A percentile compares a stretch with the other conserved stretches of the same genome.
These are phyloP conservation scores for Luzula sylvatica DNA, from an alignment of 176 grass and related monocot species.

Conservation along the genomic window DNA sequence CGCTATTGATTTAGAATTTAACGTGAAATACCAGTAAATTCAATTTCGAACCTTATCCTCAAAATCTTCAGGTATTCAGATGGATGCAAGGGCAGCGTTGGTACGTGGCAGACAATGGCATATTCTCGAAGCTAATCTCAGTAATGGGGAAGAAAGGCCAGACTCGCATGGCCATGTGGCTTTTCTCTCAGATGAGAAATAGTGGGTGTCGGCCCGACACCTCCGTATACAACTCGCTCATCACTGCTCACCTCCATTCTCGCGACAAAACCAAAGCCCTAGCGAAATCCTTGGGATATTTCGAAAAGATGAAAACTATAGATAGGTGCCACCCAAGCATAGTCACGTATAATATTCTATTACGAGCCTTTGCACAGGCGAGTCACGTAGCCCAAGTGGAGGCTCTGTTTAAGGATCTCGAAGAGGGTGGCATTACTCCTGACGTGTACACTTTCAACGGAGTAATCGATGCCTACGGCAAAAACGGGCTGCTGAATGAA, in stretches of 20 bases:
- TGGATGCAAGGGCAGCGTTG: conserved; percentile 96
- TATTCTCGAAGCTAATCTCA: conserved; percentile 89
- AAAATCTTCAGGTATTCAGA: conserved; percentile 69
- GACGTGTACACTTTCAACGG: conserved; percentile 82
- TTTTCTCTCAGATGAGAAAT: conserved; percentile 90
- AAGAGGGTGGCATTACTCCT: conserved; percentile 49
- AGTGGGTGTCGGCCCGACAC: conserved; percentile 68
- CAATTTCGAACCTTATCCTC: background rate
- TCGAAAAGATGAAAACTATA: conserved; percentile 90
- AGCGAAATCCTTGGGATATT: conserved; percentile 67
- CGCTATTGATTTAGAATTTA: background rate
- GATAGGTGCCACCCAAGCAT: conserved; percentile 73
- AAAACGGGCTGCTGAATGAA: conserved; percentile 85
- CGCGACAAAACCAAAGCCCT: conserved; percentile 73
- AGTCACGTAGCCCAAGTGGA: conserved; percentile 58
- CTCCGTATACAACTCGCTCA: conserved; percentile 87
- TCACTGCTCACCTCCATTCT: conserved; percentile 70
- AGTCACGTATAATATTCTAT: conserved; percentile 90
- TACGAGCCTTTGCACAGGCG: conserved; percentile 84
- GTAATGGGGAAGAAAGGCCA: conserved; percentile 91
- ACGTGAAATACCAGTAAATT: background rate
- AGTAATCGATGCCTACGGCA: conserved; percentile 75
- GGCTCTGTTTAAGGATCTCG: conserved; percentile 80
- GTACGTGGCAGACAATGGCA: conserved; percentile 89
- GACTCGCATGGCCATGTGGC: conserved; percentile 96